Percentiles rank a stretch among this genome's conserved stretches.
Conservation (phyloP, 352 stramenopile genomes). For the Phytophthora parvispora region DNA sequence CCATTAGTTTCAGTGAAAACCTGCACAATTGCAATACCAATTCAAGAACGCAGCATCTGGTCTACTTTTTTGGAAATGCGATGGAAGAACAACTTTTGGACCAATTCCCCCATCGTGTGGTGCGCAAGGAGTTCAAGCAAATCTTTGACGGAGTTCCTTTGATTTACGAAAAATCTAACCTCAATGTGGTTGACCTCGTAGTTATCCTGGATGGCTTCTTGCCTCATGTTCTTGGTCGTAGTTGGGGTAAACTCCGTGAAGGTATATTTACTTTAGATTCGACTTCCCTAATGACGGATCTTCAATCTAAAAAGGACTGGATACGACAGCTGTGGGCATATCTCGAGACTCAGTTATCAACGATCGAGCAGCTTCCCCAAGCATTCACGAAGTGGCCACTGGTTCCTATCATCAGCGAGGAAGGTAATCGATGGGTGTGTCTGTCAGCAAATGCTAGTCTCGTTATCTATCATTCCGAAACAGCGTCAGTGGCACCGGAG, state of each 20-base stretch:
- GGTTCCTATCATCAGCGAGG: slow-evolving; percentile 40
- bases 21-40: background rate
- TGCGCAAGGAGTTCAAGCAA: slow-evolving; percentile 49
- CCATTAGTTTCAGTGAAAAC: slow-evolving; percentile 32
- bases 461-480: slow-evolving; percentile 37
- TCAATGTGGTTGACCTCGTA: slow-evolving; percentile 41
- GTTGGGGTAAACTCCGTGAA: slow-evolving; percentile 39
- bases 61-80: slow-evolving; percentile 52
- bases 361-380: slow-evolving; percentile 28
- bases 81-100: slow-evolving; percentile 64
- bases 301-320: slow-evolving; percentile 49
- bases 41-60: slow-evolving; percentile 17
- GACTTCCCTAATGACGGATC: slow-evolving; percentile 3
- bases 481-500: slow-evolving; percentile 10
- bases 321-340: slow-evolving; percentile 62
- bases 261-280: slow-evolving; percentile 41
- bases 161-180: slow-evolving; percentile 58
- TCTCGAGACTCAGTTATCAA: slow-evolving; percentile 47
- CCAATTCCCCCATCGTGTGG: slow-evolving; percentile 48
- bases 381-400: slow-evolving; percentile 54
- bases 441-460: slow-evolving; percentile 41
- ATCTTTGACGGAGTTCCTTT: slow-evolving; percentile 55
- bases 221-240: slow-evolving; percentile 42
- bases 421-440: slow-evolving; percentile 44
- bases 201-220: slow-evolving; percentile 53